Evolutionary conservation across 2,329 filamentous ascomycete genomes (phyloP).

Genomic region (Fusarium continuum): DNA sequence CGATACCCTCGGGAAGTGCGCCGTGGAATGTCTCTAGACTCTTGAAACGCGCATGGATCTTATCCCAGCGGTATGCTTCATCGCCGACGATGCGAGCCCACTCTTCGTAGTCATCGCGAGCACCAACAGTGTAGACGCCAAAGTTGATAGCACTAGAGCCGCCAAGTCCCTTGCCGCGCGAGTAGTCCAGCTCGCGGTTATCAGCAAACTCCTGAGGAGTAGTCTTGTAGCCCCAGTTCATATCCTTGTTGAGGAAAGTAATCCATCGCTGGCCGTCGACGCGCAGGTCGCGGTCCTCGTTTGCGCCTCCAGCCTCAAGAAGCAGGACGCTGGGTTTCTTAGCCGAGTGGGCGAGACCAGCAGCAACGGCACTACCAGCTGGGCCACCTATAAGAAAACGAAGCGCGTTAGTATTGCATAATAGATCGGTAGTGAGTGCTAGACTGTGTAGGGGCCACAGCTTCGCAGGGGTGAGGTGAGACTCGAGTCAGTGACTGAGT

Average conservation of each 20-base stretch:
- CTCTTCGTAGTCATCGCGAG: conserved; percentile 68
- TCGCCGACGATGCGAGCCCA: conserved; percentile 67
- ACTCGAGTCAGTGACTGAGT: neutral
- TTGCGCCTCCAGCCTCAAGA: conserved; percentile 65
- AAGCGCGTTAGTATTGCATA: neutral
- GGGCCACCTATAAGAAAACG: conserved; percentile 54
- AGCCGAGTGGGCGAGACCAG: conserved; percentile 57
- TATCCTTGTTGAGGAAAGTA: conserved; percentile 57
- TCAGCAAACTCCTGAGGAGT: conserved; percentile 55
- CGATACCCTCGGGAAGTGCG: conserved; percentile 47
- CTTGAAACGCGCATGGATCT: conserved; percentile 60
- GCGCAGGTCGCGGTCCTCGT: conserved; percentile 57
- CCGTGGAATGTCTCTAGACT: conserved; percentile 63
- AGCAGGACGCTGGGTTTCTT: conserved; percentile 64
- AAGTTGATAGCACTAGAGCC: conserved; percentile 65
- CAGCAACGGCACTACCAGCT: conserved; percentile 65
- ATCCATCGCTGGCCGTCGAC: conserved; percentile 65
- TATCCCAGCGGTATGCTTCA: conserved; percentile 63
- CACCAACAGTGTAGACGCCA: conserved; percentile 62
- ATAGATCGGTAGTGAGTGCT: neutral
- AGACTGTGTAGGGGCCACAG: neutral
- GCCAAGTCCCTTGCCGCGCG: conserved; percentile 61
- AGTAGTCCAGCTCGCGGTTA: conserved; percentile 57
- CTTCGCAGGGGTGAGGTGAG: neutral
- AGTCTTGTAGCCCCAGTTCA: conserved; percentile 65